Conservation (phyloP, 371 early-diverging fungal species). For the Haplosporangium sp. region DNA sequence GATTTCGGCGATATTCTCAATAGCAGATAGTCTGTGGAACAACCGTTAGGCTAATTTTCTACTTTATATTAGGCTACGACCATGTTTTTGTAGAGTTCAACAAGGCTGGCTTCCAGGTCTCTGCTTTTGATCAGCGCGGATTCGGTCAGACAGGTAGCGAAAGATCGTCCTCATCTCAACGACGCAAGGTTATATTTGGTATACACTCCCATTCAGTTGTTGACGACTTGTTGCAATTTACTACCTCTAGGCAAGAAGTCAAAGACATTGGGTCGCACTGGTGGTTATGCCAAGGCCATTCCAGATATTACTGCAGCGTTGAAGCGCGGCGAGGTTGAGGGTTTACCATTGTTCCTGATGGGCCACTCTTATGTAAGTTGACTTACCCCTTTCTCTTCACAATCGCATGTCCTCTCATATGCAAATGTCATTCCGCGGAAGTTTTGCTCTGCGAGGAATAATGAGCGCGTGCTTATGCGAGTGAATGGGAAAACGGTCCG, state of each 20-base stretch:
- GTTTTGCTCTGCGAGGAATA: too few relatives aligned
- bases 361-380: constrained; percentile 72
- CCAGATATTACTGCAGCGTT: constrained; percentile 71
- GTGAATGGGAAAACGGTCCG: too few relatives aligned
- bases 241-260: constrained; percentile 46
- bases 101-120: constrained; percentile 64
- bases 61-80: constrained; percentile 55
- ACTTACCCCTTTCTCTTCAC: too few relatives aligned
- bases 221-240: too few relatives aligned
- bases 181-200: too few relatives aligned
- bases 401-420: too few relatives aligned
- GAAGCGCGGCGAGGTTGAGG: constrained; percentile 53
- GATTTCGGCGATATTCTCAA: neutral
- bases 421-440: too few relatives aligned
- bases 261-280: constrained; percentile 62
- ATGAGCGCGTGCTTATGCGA: too few relatives aligned
- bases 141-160: constrained; percentile 62
- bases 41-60: too few relatives aligned
- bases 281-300: constrained; percentile 60
- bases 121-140: constrained; percentile 75
- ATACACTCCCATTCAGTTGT: too few relatives aligned
- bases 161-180: too few relatives aligned
- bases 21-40: too few relatives aligned
- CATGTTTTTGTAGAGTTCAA: constrained; percentile 64
- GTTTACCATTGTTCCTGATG: constrained; percentile 67